A percentile compares a stretch with the other conserved stretches of the same genome.
Conservation (phyloP, 2,329 filamentous ascomycete genomes). For the Ascochyta lentis region DNA sequence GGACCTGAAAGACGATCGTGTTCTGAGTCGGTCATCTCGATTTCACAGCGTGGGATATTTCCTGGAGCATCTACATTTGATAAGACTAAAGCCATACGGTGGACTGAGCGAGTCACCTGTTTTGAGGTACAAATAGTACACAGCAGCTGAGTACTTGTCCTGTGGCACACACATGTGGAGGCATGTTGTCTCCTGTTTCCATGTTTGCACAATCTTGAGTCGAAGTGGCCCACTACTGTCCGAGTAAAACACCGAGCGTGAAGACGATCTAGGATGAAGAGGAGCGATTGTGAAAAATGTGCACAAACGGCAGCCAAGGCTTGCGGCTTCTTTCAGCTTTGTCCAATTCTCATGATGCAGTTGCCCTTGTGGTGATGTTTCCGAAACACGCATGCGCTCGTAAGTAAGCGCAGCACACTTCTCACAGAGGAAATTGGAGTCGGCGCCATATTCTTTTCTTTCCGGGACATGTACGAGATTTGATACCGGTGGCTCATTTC, state of each 20-base stretch:
- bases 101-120: not conserved
- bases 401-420: slow-evolving; percentile 8
- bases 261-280: slow-evolving; percentile 7
- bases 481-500: not conserved
- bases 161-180: slow-evolving; percentile 11
- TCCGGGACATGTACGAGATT: not conserved
- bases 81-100: not conserved
- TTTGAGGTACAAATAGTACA: slow-evolving; percentile 10
- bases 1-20: slow-evolving; percentile 2
- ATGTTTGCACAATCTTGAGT: slow-evolving; percentile 1
- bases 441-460: not conserved
- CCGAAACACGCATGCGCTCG: slow-evolving; percentile 15
- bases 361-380: slow-evolving; percentile 12
- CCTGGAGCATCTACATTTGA: not conserved
- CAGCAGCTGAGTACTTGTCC: not conserved
- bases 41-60: not conserved
- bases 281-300: slow-evolving; percentile 11
- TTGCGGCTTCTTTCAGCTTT: slow-evolving; percentile 1
- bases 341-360: slow-evolving; percentile 7
- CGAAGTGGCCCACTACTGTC: slow-evolving; percentile 6
- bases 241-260: slow-evolving; percentile 3
- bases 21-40: slow-evolving; percentile 6
- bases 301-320: slow-evolving; percentile 8
- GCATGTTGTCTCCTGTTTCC: not conserved
- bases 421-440: slow-evolving; percentile 11